Evolutionary conservation across 805 yeast genomes (phyloP), one percentile per base, ranked within the genome.

Genomic region (Wickerhamiella qilinensis): DNA sequence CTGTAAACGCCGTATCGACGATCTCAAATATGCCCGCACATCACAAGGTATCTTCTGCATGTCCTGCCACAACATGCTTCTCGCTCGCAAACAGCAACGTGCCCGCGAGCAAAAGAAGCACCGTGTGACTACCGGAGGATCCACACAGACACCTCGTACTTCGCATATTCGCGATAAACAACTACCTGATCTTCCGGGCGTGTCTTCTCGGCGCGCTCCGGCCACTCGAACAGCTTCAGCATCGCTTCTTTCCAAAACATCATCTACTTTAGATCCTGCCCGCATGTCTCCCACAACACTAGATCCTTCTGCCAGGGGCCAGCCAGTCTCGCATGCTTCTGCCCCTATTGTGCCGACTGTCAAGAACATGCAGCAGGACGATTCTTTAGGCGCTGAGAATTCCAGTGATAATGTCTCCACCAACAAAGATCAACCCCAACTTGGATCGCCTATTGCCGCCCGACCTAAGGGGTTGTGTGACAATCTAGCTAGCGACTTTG

Each of bases 1-100:
- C 48, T 88, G 98, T 62, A 77, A 79, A 55, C 71, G 71, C 44
- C 76, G 77, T 41, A 88, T 88, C 44, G 93, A 80, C 52, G 94
- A 88, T 58, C 63, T 86, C 46, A 68, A 85, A 47, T 91, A 91
- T 56, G 96, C 96, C 14, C 69, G 94, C 53, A 88, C 96, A 1
- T 77, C 86, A 31, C 86, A 81, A 51, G 97, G 97, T 0, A 63
- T 88, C 33, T 86, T 84, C 54, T 88, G 98, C 59, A 83, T 86
- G 83, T 65, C 70, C 21, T 88, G 98, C 57, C 96, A 91, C 59
- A 86, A 83, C 52, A 71, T 75, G 47, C 61, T 88, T 43, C 59
- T 86, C 54, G 85, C 77, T 33, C 77, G 77, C 53, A 77, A 84
- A 60, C 75, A 73, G 48, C 67, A 71, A 45, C 72, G 76, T 17